Evolutionary conservation across 2,329 filamentous ascomycete genomes (phyloP).

Genomic region (Hawksworthiomyces lignivorus): DNA sequence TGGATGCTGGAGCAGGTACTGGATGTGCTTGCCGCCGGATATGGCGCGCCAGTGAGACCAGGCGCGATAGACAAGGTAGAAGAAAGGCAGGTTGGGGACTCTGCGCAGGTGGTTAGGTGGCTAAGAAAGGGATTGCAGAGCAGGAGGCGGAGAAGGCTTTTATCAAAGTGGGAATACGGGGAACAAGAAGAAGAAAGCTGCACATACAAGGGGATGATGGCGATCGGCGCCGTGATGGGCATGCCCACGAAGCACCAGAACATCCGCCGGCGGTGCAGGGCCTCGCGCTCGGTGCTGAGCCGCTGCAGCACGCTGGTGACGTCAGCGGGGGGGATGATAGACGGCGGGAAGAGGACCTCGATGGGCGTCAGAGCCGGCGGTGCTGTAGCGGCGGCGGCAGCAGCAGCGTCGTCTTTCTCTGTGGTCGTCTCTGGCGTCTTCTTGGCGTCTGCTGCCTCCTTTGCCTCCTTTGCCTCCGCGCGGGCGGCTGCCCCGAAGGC

Average conservation of each 20-base stretch:
- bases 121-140: not conserved
- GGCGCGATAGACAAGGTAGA: conserved; percentile 84
- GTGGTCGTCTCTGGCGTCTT: no score
- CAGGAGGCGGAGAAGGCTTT: conserved; percentile 1
- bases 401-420: no score
- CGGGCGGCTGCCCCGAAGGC: not conserved
- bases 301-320: conserved; percentile 59
- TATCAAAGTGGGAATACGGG: no score
- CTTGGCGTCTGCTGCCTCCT: not conserved
- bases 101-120: conserved; percentile 32
- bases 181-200: not conserved
- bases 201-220: conserved; percentile 73
- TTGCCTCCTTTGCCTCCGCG: conserved; percentile 18
- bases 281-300: conserved; percentile 73
- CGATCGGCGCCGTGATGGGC: conserved; percentile 77
- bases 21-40: conserved; percentile 73
- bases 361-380: conserved; percentile 35
- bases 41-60: conserved; percentile 90
- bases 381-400: not conserved
- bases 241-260: conserved; percentile 75
- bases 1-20: conserved; percentile 71
- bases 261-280: conserved; percentile 67
- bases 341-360: conserved; percentile 68
- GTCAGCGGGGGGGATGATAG: conserved; percentile 55
- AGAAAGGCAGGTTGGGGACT: conserved; percentile 91